Percentiles rank a stretch among this genome's conserved stretches.
Evolutionary conservation across 169 alveolate genomes (phyloP).

Genomic region (Perkinsus chesapeaki): DNA sequence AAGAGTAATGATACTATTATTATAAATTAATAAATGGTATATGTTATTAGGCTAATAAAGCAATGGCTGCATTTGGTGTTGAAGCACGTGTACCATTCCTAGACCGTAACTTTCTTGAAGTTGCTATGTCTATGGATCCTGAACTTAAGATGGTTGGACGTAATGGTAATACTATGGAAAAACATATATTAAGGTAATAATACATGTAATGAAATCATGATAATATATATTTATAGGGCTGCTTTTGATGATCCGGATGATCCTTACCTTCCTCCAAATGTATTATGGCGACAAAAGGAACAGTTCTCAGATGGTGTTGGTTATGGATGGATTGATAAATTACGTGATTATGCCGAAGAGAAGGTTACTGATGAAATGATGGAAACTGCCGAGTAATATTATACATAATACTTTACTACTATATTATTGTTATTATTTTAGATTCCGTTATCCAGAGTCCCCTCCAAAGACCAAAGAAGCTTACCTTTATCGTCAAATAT

Average conservation of each 20-base stretch:
- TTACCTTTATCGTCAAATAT: constrained; percentile 29
- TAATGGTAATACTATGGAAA: constrained; percentile 41
- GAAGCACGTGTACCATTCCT: constrained; percentile 77
- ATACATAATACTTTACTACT: constrained; percentile 1
- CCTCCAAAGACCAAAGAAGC: constrained; percentile 33
- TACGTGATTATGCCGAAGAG: constrained; percentile 43
- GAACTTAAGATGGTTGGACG: constrained; percentile 31
- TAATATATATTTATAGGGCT: not conserved
- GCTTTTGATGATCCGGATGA: constrained; percentile 45
- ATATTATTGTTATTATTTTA: not conserved
- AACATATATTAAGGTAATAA: not conserved
- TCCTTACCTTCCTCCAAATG: constrained; percentile 62
- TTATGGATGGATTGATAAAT: constrained; percentile 49
- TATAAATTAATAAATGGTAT: not conserved
- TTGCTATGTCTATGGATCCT: constrained; percentile 49
- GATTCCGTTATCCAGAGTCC: not conserved
- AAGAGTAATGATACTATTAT: constrained; percentile 11
- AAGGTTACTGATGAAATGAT: constrained; percentile 41
- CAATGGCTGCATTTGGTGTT: constrained; percentile 71
- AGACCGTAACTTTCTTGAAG: constrained; percentile 51
- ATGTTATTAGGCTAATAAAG: constrained; percentile 49
- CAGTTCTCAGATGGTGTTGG: constrained; percentile 44
- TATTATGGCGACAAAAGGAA: constrained; percentile 73
- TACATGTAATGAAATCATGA: not conserved
- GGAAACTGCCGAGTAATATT: constrained; percentile 8